Base-by-base conservation (phyloP, 768 basidiomycete species). In the Kwoniella sp. region DNA sequence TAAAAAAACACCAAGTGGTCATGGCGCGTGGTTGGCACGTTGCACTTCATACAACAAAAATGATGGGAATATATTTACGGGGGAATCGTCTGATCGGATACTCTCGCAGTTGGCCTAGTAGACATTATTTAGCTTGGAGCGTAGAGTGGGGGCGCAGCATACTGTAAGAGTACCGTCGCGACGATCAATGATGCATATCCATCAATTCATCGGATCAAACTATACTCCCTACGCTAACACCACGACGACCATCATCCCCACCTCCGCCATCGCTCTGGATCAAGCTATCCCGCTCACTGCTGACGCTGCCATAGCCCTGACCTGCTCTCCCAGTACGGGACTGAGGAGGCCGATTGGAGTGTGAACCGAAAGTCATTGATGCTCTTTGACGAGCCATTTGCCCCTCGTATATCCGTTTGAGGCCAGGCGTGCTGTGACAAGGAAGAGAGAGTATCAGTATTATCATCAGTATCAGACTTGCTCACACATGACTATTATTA, bases 381-480 rank as follows among this genome's bases (percentile, higher is more conserved):
- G 58, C 69, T 25, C 71, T 26, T 26, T 73, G 56, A 12, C 75
- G 58, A 1, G 70, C 71, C 37, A 72, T 34, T 15, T 70, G 60
- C 1, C 73, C 73, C 55, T 76, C 73, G 28, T 70, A 73, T 31
- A 76, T 76, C 17, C 69, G 57, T 53, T 68, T 73, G 20, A 76
- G 55, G 13, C 70, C 71, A 23, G 37, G 30, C 13, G 69, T 55
- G 34, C 71, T 63, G 50, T 25, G 28, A 29, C 8, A 52, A 28
- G 28, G 34, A 26, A 4, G 17, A 13, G 26, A 23, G 15, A 48
- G 41, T 22, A 20, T 52, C 26, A 55, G 30, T 48, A 25, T 28
- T 31, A 30, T n/a, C 38, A 57, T 1, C 8, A 34, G 48, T 1
- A 50, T 17, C 1, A n/a, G n/a, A n/a, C n/a, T n/a, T n/a, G n/a